Evolutionary conservation across 306 rosid species (phyloP).

Genomic region (Quercus ilex): DNA sequence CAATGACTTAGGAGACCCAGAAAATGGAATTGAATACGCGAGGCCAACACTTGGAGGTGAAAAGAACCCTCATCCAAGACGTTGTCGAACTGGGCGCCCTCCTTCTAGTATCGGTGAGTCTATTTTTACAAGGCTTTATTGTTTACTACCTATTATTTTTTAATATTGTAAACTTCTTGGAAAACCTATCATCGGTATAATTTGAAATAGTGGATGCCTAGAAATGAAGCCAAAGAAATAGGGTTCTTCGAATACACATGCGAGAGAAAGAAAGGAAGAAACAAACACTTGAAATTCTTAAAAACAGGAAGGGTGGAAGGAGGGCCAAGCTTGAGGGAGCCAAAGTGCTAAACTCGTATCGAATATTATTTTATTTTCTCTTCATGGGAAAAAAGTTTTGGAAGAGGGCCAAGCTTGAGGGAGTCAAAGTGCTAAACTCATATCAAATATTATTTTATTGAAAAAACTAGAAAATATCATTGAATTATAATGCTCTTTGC

Average conservation of each 20-base stretch:
- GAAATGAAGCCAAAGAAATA: too few relatives aligned
- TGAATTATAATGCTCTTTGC: too few relatives aligned
- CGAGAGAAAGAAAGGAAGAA: too few relatives aligned
- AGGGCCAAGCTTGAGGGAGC: neutral
- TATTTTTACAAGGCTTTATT: neutral
- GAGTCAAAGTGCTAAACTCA: too few relatives aligned
- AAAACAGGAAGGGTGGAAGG: neutral
- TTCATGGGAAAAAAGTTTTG: neutral
- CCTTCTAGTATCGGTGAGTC: slow-evolving; percentile 1
- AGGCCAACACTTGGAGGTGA: slow-evolving; percentile 34
- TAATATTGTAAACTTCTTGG: too few relatives aligned
- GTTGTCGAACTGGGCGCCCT: slow-evolving; percentile 43
- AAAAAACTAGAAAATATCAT: too few relatives aligned
- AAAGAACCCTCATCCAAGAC: slow-evolving; percentile 25
- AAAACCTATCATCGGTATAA: too few relatives aligned
- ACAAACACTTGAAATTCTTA: neutral
- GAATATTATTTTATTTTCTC: too few relatives aligned
- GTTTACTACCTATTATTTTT: neutral
- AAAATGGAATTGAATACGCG: neutral
- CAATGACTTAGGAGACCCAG: slow-evolving; percentile 37
- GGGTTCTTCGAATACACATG: too few relatives aligned
- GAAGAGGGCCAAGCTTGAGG: neutral
- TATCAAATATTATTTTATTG: too few relatives aligned
- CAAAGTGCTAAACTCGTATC: too few relatives aligned
- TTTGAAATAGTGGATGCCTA: too few relatives aligned